Evolutionary conservation across 768 basidiomycete genomes (phyloP).

Genomic region (Russula sp.): DNA sequence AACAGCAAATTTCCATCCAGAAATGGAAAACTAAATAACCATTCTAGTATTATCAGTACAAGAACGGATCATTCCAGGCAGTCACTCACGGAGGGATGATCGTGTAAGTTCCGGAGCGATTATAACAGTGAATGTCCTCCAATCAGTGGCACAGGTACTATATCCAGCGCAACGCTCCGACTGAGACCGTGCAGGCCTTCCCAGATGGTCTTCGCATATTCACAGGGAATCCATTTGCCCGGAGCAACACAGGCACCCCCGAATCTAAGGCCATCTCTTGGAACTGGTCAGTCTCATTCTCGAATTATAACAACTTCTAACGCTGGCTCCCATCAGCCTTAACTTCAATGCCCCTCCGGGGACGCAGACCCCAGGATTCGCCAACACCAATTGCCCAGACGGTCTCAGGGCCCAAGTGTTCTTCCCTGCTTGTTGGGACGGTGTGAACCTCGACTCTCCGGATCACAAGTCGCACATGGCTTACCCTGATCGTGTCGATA

Average conservation of each 20-base stretch:
- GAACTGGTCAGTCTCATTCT: constrained; percentile 24
- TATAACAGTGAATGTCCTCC: neutral
- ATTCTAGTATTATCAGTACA: constrained; percentile 17
- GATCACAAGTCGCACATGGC: constrained; percentile 39
- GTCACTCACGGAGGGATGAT: constrained; percentile 21
- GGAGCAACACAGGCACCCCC: constrained; percentile 25
- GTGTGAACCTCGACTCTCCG: constrained; percentile 34
- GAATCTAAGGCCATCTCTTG: constrained; percentile 26
- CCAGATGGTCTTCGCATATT: constrained; percentile 27
- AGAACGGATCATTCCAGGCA: constrained; percentile 7
- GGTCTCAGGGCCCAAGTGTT: constrained; percentile 31
- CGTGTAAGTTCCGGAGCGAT: constrained; percentile 9
- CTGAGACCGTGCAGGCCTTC: constrained; percentile 19
- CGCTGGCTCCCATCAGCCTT: neutral
- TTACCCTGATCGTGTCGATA: constrained; percentile 24
- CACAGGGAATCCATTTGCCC: constrained; percentile 27
- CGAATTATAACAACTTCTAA: neutral
- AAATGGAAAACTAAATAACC: constrained; percentile 4
- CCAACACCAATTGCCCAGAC: constrained; percentile 26
- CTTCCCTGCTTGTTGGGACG: constrained; percentile 38
- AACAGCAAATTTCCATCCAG: neutral
- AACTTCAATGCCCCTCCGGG: neutral
- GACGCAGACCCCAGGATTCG: constrained; percentile 21
- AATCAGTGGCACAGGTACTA: constrained; percentile 15
- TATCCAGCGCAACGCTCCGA: constrained; percentile 1